phyloP scores from a whole-genome alignment of 768 basidiomycete species.

The Tricholoma sp. region DNA sequence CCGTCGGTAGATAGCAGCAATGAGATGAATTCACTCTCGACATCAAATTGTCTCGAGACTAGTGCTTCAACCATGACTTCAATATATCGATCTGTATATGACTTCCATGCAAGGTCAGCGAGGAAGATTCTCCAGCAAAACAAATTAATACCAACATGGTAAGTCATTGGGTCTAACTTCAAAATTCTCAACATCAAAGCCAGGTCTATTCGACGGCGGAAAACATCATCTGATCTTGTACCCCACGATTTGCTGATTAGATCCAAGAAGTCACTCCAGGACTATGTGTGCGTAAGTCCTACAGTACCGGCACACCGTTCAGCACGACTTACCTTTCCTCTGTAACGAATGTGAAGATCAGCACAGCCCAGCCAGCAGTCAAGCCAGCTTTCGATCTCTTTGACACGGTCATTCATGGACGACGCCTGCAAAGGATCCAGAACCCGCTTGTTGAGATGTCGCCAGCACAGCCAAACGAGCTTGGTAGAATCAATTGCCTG shows the following conservation, averaged over 20 bases:
- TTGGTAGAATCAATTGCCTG: constrained; percentile 14
- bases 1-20: constrained; percentile 47
- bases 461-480: constrained; percentile 31
- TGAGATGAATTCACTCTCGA: constrained; percentile 56
- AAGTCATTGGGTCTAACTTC: constrained; percentile 54
- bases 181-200: constrained; percentile 56
- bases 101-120: constrained; percentile 25
- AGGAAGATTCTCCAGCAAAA: neutral
- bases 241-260: constrained; percentile 44
- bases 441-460: constrained; percentile 38
- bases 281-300: constrained; percentile 28
- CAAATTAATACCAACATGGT: constrained; percentile 39
- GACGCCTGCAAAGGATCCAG: constrained; percentile 22
- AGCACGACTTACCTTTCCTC: constrained; percentile 19
- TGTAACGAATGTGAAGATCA: constrained; percentile 43
- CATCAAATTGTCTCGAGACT: constrained; percentile 39
- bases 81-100: constrained; percentile 44
- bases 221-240: constrained; percentile 33
- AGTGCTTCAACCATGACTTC: constrained; percentile 49
- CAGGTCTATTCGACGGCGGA: constrained; percentile 44
- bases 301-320: neutral
- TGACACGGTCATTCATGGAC: constrained; percentile 15
- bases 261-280: constrained; percentile 57
- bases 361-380: constrained; percentile 74
- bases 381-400: constrained; percentile 52